Base-by-base conservation (phyloP, 371 early-diverging fungal genomes). In the Syncephalis fuscata region DNA sequence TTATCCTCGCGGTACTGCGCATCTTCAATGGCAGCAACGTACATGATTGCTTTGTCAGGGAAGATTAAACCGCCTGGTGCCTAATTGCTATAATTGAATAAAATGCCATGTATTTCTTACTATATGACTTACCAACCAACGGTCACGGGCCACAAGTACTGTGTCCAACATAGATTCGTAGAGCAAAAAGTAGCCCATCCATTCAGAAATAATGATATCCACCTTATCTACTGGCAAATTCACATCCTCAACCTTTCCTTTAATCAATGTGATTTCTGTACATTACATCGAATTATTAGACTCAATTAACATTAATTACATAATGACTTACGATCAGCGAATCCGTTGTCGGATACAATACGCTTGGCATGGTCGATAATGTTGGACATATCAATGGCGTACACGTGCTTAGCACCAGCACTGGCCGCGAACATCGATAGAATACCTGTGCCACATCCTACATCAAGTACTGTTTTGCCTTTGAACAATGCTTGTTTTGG, bases 111-210 rank as follows among this genome's bases (percentile, higher is more conserved):
- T n/a, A n/a, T n/a, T n/a, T n/a, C n/a, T n/a, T 15, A 25, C 11
- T 2, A 9, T 17, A 14, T 54, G 56, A 40, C 64, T 59, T 52
- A 65, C 74, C 53, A 97, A 75, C 68, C 87, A 95, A 61, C 77
- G 77, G 72, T 97, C 95, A 56, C 98, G 79, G 14, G 98, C 98
- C 45, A 77, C 71, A 39, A 97, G 71, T 19, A 97, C 98, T 4
- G 94, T 91, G 65, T 97, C 95, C 60, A 97, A 71, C 98, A 97
- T 97, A 63, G 87, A 86, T 61, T 97, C 96, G 62, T 90, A 95
- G 44, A 95, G 71, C 60, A 95, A 73, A 61, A 93, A 94, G 76
- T 97, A 95, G 22, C 98, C 98, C 92, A 97, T 97, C 98, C 98
- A 97, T 64, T 97, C 98, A 3, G 90, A 89, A 48, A 97, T 88